Base-by-base conservation (phyloP, 1,284 basidiomycete species). In the Cutaneotrichosporon mucoides region DNA sequence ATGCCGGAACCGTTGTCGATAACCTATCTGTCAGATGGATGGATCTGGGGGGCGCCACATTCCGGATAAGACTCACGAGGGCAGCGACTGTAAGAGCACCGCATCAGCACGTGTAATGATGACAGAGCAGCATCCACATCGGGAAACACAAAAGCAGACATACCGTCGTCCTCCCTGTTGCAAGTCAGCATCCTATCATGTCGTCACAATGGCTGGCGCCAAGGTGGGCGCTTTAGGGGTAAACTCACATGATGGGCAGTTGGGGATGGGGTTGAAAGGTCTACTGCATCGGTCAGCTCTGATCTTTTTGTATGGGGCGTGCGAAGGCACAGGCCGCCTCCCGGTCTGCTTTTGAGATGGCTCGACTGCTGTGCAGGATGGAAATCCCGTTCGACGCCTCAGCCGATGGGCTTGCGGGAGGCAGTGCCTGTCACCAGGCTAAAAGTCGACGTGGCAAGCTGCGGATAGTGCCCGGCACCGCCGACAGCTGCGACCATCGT, bases 1-100 rank as follows among this genome's bases (percentile, higher is more conserved):
- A 91, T 92, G 79, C 89, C 89, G 71, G 87, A 89, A 78, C 88
- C 87, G 79, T 89, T 89, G 82, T 89, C 88, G 79, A 89, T 87
- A 79, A 90, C 87, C 86, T 81, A 50, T 34, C 48, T 44, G 35
- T 49, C 40, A 52, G 54, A 33, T 5, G 16, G 8, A 24, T 7
- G 59, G 45, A 5, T 51, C 7, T 35, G 51, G 35, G 48, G 15
- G 36, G 53, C n/a, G 53, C 13, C 42, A 33, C 16, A 16, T 8
- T 24, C 24, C 24, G 44, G 16, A 45, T 37, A 13, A 35, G 33
- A 55, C 70, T 63, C 57, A 72, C 71, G 49, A 76, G 69, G 63
- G 74, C 74, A 63, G 73, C 74, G 62, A 75, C 76, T 76, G 55
- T 12, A 42, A 47, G 40, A 48, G 58, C 40, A 44, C 34, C 35